Percentiles rank a stretch among this genome's conserved stretches.
phyloP scores from a whole-genome alignment of 2,329 filamentous ascomycete genomes.

The Tolypocladium nubicola region DNA sequence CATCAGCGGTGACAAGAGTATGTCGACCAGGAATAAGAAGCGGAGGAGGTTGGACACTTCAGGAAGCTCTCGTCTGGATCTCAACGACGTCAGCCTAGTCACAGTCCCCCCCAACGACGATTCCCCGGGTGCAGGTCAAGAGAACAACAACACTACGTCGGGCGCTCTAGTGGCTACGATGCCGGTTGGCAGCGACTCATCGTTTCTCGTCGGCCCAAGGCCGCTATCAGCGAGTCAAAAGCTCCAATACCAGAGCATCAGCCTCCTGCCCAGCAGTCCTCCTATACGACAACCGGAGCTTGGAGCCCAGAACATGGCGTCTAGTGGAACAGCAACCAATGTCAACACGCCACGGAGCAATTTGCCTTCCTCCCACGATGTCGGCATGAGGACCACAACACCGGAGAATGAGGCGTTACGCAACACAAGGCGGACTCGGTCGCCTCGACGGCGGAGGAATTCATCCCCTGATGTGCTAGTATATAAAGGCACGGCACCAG shows the following conservation, averaged over 20 bases:
- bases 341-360: constrained; percentile 23
- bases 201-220: constrained; percentile 22
- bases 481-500: background rate
- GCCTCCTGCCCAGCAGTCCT: constrained; percentile 8
- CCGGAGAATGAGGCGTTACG: constrained; percentile 3
- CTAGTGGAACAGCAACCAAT: constrained; percentile 24
- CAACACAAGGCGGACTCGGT: background rate
- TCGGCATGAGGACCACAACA: constrained; percentile 9
- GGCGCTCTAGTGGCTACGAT: constrained; percentile 5
- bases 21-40: constrained; percentile 9
- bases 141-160: constrained; percentile 1
- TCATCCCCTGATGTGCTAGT: constrained; percentile 10
- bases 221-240: constrained; percentile 26
- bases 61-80: constrained; percentile 5
- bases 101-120: constrained; percentile 12
- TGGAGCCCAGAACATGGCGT: constrained; percentile 8
- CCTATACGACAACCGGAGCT: constrained; percentile 1
- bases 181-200: constrained; percentile 14
- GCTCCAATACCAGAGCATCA: constrained; percentile 20
- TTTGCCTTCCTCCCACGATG: constrained; percentile 12
- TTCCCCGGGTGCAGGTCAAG: background rate
- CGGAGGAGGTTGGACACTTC: constrained; percentile 11
- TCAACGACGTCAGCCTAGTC: constrained; percentile 15
- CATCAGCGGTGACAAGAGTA: background rate
- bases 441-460: background rate